A percentile compares a stretch with the other conserved stretches of the same genome.
phyloP scores from a whole-genome alignment of 2,329 filamentous ascomycete genomes.

The Hypoxylon sp. region DNA sequence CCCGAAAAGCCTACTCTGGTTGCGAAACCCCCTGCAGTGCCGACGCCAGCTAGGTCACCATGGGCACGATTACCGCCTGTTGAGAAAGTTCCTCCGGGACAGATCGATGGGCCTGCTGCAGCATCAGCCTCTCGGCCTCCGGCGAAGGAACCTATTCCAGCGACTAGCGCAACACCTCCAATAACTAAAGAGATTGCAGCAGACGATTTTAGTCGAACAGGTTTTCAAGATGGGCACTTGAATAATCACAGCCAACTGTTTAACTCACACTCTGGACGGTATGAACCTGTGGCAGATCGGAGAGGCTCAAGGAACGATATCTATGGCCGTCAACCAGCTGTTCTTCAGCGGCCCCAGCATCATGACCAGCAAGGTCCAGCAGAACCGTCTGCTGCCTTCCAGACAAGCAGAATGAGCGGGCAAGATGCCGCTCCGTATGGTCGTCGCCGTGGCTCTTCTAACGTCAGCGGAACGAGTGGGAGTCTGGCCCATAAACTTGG shows the following conservation, averaged over 20 bases:
- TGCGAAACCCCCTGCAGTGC: constrained; percentile 74
- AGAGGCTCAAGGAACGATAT: constrained; percentile 77
- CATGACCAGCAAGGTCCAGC: constrained; percentile 73
- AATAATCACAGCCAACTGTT: constrained; percentile 80
- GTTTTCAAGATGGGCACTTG: constrained; percentile 78
- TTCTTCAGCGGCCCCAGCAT: constrained; percentile 79
- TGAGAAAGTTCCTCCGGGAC: constrained; percentile 79
- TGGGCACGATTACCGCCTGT: constrained; percentile 91
- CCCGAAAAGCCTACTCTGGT: constrained; percentile 79
- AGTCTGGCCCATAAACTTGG: constrained; percentile 69
- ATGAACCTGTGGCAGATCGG: constrained; percentile 87
- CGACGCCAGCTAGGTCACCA: constrained; percentile 84
- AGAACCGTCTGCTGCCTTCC: constrained; percentile 88
- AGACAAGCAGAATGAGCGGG: constrained; percentile 75
- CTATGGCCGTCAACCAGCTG: constrained; percentile 76
- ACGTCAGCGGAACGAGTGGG: constrained; percentile 87
- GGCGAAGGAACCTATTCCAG: constrained; percentile 66
- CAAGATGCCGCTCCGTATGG: constrained; percentile 75
- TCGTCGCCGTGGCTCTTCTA: constrained; percentile 87
- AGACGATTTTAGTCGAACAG: constrained; percentile 89
- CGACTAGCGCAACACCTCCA: constrained; percentile 63
- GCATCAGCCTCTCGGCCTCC: constrained; percentile 59
- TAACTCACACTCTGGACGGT: constrained; percentile 94
- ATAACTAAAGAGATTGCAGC: constrained; percentile 87
- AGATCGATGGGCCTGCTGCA: constrained; percentile 64